These are phyloP conservation scores for Hansenula sp. DNA, from an alignment of 1,139 yeast species.

Conservation along the genomic window DNA sequence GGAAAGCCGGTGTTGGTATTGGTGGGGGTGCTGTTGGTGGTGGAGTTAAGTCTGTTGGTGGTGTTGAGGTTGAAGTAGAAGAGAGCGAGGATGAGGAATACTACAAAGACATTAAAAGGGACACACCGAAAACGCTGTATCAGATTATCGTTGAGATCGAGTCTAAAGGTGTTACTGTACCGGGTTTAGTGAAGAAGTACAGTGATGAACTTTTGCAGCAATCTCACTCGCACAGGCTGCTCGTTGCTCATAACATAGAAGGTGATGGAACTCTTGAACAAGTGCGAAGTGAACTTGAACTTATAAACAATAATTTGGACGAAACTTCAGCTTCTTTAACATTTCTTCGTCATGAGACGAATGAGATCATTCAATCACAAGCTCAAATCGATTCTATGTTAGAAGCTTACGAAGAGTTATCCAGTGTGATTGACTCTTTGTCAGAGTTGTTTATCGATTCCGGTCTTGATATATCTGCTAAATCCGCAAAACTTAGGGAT, in stretches of 20 bases:
- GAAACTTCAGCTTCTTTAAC: constrained; percentile 7
- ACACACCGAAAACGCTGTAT: constrained; percentile 24
- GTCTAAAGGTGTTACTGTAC: constrained; percentile 31
- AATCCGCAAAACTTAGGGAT: not conserved
- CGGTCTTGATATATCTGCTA: not conserved
- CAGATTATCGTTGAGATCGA: constrained; percentile 37
- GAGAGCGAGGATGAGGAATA: constrained; percentile 16
- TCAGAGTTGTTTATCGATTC: not conserved
- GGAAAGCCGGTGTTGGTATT: constrained; percentile 71
- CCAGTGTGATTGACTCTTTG: not conserved
- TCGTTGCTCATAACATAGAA: constrained; percentile 8
- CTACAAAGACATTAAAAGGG: constrained; percentile 18
- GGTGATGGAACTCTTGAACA: constrained; percentile 13
- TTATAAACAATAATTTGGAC: constrained; percentile 16
- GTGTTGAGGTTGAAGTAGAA: too few relatives aligned
- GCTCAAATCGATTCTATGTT: not conserved
- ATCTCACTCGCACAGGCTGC: constrained; percentile 13
- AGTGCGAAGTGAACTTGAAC: constrained; percentile 21
- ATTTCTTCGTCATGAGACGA: constrained; percentile 2
- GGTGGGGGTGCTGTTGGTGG: constrained; percentile 54
- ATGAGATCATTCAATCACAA: not conserved
- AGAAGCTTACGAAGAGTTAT: not conserved
- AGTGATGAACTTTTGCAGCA: constrained; percentile 10
- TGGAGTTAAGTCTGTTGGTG: too few relatives aligned
- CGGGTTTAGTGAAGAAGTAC: constrained; percentile 21